Percentiles rank a stretch among this genome's conserved stretches.
These are phyloP conservation scores for Coelastrella sp. DNA, from an alignment of 139 green algal species.

Conservation along the genomic window DNA sequence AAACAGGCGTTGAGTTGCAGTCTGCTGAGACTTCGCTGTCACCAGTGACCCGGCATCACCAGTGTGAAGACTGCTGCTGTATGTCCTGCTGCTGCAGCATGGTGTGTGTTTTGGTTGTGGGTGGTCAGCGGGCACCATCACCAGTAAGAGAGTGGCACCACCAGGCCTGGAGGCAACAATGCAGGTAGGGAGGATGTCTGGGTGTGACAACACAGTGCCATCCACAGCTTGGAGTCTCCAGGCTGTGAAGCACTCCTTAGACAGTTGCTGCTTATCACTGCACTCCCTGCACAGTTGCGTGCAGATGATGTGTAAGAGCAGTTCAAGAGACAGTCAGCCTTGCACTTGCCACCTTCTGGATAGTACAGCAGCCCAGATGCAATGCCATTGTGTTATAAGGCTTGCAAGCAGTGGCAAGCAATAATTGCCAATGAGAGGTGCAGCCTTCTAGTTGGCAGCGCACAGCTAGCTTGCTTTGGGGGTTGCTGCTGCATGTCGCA, in stretches of 20 bases:
- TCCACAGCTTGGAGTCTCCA: not conserved
- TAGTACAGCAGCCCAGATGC: too few species aligned
- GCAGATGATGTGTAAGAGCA: too few species aligned
- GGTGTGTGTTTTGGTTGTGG: conserved; percentile 65
- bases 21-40: not conserved
- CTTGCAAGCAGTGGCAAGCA: too few species aligned
- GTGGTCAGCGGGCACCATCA: conserved; percentile 61
- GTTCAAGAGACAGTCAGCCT: too few species aligned
- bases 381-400: too few species aligned
- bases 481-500: too few species aligned
- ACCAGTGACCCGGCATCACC: not conserved
- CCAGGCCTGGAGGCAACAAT: conserved; percentile 55
- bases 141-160: conserved; percentile 56
- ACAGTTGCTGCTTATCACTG: not conserved
- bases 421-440: too few species aligned
- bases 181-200: conserved; percentile 40
- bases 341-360: too few species aligned
- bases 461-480: too few species aligned
- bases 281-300: too few species aligned
- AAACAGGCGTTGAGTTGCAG: not conserved
- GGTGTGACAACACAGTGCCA: not conserved
- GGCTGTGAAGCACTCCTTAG: not conserved
- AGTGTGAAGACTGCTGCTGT: conserved; percentile 39
- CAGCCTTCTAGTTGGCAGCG: too few species aligned
- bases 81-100: not conserved